Conservation (phyloP, 108 stramenopile species). For the Skeletonema tropicum region DNA sequence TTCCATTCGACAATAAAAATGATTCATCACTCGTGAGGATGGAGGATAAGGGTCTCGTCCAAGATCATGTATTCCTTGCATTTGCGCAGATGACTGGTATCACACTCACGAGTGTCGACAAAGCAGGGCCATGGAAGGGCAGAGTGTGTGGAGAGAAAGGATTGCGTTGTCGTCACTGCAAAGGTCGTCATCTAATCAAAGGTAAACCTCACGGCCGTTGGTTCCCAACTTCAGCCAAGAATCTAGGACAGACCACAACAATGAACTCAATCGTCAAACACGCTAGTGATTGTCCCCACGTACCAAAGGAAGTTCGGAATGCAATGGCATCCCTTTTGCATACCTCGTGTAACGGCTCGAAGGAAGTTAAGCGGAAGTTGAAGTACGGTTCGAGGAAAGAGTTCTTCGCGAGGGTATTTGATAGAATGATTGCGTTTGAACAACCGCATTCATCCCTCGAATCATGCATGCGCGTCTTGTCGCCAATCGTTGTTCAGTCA, state of each 20-base stretch:
- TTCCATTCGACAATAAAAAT: neutral
- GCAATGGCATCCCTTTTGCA: neutral
- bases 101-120: neutral
- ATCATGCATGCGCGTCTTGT: neutral
- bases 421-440: neutral
- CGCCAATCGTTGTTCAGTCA: neutral
- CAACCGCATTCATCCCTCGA: neutral
- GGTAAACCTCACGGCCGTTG: slow-evolving; percentile 74
- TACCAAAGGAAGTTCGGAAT: neutral
- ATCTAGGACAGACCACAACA: slow-evolving; percentile 82
- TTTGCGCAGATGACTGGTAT: slow-evolving; percentile 59
- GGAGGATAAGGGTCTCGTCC: slow-evolving; percentile 70
- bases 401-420: neutral
- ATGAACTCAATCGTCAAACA: slow-evolving; percentile 76
- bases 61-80: slow-evolving; percentile 74
- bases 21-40: slow-evolving; percentile 44
- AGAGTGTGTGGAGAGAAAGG: slow-evolving; percentile 68
- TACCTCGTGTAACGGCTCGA: neutral
- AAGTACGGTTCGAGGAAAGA: slow-evolving; percentile 1
- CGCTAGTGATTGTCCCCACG: neutral
- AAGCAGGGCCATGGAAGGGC: slow-evolving; percentile 30
- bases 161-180: slow-evolving; percentile 75
- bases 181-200: slow-evolving; percentile 24
- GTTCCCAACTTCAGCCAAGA: slow-evolving; percentile 68
- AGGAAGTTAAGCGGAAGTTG: neutral